Evolutionary conservation across 108 stramenopile genomes (phyloP), one percentile per base, ranked within the genome.

Genomic region (Conticribra weissflogii): DNA sequence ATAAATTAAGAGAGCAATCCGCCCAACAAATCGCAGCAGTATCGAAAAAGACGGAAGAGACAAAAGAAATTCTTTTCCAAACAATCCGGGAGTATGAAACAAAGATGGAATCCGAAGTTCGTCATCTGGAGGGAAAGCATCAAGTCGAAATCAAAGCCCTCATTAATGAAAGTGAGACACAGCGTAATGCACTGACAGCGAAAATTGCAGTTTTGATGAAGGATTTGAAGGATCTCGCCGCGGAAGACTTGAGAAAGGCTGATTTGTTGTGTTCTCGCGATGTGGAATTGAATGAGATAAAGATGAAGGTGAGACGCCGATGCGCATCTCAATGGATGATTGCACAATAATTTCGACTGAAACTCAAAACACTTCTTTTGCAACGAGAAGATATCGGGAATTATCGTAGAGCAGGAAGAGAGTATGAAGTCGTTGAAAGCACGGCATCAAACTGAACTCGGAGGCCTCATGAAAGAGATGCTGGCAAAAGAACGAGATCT

Each of bases 51-150:
- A 51, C 58, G 3, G 51, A 57, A 17, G 65, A 79, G 47, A 63
- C 78, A 19, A 79, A 79, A 54, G 23, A 59, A 51, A 79, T 79
- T 48, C 70, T 79, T 19, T 79, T 71, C 54, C 44, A 54, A 30
- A 65, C 69, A 24, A 60, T 79, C 2, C 32, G 70, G 36, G 78
- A 79, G 53, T 54, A 56, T 22, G 69, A 79, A 36, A 50, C 48
- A 22, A 71, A 59, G 22, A 24, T 78, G 32, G 70, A 66, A 50
- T 24, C 59, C 22, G 48, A 63, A 50, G 31, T 79, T 34, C 58
- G 70, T 33, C 61, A 29, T 17, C 78, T 66, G 3, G 46, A 59
- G 21, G 64, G 67, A 67, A 52, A 79, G 23, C 78, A 79, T 50
- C 53, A 52, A 31, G n/a, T 60, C 23, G 51, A 65, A n/a, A 31